Conservation (phyloP, 306 rosid species). For the Inga laurina region DNA sequence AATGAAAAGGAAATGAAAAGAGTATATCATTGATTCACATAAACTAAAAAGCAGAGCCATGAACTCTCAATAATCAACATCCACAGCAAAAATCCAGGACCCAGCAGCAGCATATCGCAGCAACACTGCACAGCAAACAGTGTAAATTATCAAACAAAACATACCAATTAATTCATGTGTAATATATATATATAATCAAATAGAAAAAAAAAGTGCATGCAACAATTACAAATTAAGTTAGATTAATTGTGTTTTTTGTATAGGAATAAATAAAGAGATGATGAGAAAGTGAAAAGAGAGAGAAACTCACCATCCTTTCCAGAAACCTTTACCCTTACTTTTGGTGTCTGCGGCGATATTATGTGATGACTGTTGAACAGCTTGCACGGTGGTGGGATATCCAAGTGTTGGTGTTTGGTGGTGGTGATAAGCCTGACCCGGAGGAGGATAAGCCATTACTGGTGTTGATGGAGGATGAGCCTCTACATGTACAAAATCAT, state of each 20-base stretch:
- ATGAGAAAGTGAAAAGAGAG: neutral
- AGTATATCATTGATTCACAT: neutral
- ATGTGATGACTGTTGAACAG: neutral
- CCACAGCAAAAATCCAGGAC: slow-evolving; percentile 8
- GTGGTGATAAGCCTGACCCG: neutral
- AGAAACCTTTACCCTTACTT: slow-evolving; percentile 20
- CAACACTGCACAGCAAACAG: slow-evolving; percentile 5
- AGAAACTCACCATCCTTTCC: slow-evolving; percentile 12
- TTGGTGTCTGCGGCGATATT: neutral
- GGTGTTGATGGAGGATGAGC: neutral
- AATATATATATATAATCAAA: neutral
- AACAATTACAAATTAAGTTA: too few relatives aligned
- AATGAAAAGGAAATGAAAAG: neutral
- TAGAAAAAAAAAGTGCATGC: too few relatives aligned
- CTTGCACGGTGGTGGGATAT: slow-evolving; percentile 12
- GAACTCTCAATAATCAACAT: neutral
- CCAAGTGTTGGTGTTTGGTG: neutral
- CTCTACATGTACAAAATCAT: neutral
- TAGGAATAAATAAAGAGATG: neutral
- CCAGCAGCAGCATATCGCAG: slow-evolving; percentile 28
- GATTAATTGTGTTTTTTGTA: neutral
- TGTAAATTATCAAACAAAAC: neutral
- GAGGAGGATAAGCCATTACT: slow-evolving; percentile 19
- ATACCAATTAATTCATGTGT: neutral
- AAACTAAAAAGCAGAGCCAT: neutral